Conservation (phyloP, 345 rosid genomes). For the Streptanthus diversifolius region DNA sequence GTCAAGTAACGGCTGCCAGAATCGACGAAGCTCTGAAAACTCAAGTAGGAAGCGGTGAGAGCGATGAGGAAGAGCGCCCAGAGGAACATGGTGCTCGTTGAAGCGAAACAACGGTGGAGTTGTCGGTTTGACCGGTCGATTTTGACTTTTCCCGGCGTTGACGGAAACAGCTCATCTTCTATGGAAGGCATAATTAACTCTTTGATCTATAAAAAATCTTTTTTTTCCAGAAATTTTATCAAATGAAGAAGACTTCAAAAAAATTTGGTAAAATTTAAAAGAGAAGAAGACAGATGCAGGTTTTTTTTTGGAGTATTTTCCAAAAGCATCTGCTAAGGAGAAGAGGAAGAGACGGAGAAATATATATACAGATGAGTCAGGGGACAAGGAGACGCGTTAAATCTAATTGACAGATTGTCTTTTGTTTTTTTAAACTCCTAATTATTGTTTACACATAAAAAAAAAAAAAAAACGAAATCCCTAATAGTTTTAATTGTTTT, state of each 20-base stretch:
- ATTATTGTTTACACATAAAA: background rate
- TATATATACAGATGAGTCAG: constrained; percentile 39
- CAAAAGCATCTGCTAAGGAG: constrained; percentile 47
- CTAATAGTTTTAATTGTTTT: background rate
- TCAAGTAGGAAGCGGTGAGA: constrained; percentile 80
- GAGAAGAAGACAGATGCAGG: constrained; percentile 45
- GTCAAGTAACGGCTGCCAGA: constrained; percentile 62
- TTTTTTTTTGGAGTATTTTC: background rate
- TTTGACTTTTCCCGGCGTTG: constrained; percentile 93
- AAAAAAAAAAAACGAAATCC: background rate
- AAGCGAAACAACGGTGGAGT: constrained; percentile 75
- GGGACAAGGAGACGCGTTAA: constrained; percentile 53
- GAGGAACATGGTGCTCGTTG: constrained; percentile 82
- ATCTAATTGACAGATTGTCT: constrained; percentile 52
- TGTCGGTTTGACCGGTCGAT: constrained; percentile 65
- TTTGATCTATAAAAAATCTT: background rate
- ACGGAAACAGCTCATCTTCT: constrained; percentile 75
- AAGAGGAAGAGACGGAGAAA: constrained; percentile 15
- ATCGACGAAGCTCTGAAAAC: constrained; percentile 73
- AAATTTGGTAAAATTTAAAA: background rate
- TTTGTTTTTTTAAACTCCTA: background rate
- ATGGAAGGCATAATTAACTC: constrained; percentile 55
- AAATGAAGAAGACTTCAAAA: background rate
- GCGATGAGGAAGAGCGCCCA: constrained; percentile 91
- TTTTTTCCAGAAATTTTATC: background rate